Base-by-base conservation (phyloP, 176 grass and related monocot genomes). In the Zizania latifolia region DNA sequence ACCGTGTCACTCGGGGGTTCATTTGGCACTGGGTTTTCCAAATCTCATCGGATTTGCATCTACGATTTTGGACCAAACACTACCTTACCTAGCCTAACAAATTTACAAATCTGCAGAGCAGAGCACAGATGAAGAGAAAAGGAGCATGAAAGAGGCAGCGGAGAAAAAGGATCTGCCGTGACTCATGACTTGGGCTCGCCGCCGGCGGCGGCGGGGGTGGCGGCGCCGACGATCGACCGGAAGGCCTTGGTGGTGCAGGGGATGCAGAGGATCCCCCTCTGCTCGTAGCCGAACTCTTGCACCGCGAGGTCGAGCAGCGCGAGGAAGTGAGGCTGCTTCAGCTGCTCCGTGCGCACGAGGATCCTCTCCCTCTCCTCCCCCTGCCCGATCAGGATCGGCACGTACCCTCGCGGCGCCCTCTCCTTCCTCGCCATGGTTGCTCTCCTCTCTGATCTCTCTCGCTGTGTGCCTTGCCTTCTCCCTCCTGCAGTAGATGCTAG, bases 261-360 rank as follows among this genome's bases (percentile, higher is more conserved):
- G 62, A 94, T 90, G 16, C 39, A 75, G 75, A 90, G 91, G 29
- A 94, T 80, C 16, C 91, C 91, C 4, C 78, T 63, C 22, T 90
- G 91, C 10, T 85, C 46, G 4, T 90, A 86, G 21, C 88, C 88
- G 12, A 94, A 94, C 48, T 90, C 91, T 24, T 77, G 84, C 74
- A 58, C 74, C 3, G 88, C 78, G 70, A 86, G 61, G 62, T 94
- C 87, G n/a, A 90, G 81, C 30, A 90, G 65, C 43, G 54, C 56
- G 0, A 80, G 55, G n/a, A 93, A 93, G 46, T 13, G 41, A 0
- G 84, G 87, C 44, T 90, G 76, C 68, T 79, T 82, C 3, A 93
- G 21, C 26, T 90, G 71, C 40, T 90, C 64, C 69, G 68, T 90
- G 27, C 69, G 90, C 78, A 93, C 81, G 13, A 87, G 62, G n/a